These are phyloP conservation scores for Candida berthetii DNA, from an alignment of 805 yeast species.

Conservation along the genomic window DNA sequence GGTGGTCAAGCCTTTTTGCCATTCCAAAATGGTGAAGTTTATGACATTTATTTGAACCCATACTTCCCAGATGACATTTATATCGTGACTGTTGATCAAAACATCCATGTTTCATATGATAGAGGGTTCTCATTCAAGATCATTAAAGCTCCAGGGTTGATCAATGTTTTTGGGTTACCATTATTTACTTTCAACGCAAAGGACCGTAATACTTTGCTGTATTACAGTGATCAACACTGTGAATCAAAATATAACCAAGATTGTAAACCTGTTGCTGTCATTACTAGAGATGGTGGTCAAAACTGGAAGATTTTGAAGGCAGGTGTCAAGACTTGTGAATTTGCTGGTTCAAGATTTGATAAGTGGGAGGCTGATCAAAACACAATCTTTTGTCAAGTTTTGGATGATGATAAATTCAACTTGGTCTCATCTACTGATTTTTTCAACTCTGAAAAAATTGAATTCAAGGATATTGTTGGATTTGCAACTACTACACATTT, in stretches of 20 bases:
- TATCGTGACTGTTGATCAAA: constrained; percentile 10
- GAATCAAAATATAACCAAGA: constrained; percentile 8
- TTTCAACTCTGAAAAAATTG: constrained; percentile 20
- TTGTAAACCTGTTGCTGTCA: constrained; percentile 54
- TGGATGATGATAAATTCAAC: constrained; percentile 20
- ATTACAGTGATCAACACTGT: constrained; percentile 61
- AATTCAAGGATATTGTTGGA: constrained; percentile 63
- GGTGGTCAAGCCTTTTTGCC: constrained; percentile 14
- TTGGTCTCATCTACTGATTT: constrained; percentile 22
- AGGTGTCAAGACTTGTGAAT: constrained; percentile 57
- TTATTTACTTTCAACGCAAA: constrained; percentile 56
- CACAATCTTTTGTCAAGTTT: constrained; percentile 57
- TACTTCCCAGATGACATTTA: constrained; percentile 41
- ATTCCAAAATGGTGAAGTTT: constrained; percentile 28
- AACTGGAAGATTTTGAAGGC: constrained; percentile 47
- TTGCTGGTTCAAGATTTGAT: constrained; percentile 42
- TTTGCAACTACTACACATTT: constrained; percentile 68
- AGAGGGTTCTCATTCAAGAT: constrained; percentile 43
- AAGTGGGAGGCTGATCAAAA: constrained; percentile 34
- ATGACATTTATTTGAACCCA: constrained; percentile 51
- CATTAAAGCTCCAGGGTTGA: constrained; percentile 38
- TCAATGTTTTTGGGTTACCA: constrained; percentile 37
- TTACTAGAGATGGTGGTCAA: constrained; percentile 62
- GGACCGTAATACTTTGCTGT: constrained; percentile 50
- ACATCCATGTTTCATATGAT: constrained; percentile 51